phyloP scores from a whole-genome alignment of 1,139 yeast genomes.

The Taphrina sp. region DNA sequence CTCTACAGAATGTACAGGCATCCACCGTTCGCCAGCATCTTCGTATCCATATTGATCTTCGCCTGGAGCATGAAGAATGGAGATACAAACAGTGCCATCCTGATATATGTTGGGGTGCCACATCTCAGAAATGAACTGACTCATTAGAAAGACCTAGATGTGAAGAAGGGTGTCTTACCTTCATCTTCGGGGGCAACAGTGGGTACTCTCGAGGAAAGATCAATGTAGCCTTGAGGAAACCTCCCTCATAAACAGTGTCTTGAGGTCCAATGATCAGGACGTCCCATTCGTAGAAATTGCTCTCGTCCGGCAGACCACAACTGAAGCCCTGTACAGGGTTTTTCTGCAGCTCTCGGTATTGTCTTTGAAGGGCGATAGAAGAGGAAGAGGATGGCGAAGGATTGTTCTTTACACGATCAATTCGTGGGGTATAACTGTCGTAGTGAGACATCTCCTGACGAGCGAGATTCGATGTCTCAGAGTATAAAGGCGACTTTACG shows the following conservation, averaged over 20 bases:
- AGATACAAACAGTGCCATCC: slow-evolving; percentile 40
- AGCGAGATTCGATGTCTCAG: no score
- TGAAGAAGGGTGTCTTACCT: slow-evolving; percentile 20
- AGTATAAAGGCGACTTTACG: no score
- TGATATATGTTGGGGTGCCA: slow-evolving; percentile 41
- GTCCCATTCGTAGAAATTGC: slow-evolving; percentile 40
- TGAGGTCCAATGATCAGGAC: slow-evolving; percentile 40
- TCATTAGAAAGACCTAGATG: no score
- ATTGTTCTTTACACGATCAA: slow-evolving; percentile 23
- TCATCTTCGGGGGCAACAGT: slow-evolving; percentile 40
- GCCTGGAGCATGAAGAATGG: slow-evolving; percentile 41
- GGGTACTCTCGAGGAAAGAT: slow-evolving; percentile 40
- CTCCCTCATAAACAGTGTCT: slow-evolving; percentile 41
- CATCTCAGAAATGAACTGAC: slow-evolving; percentile 40
- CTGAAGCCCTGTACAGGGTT: slow-evolving; percentile 39
- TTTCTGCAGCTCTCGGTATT: slow-evolving; percentile 33
- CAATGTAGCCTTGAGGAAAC: slow-evolving; percentile 39
- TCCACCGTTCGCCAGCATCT: slow-evolving; percentile 41
- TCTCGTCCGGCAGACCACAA: slow-evolving; percentile 39
- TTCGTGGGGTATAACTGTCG: slow-evolving; percentile 8
- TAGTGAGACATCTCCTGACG: slow-evolving; percentile 3
- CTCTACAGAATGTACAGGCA: slow-evolving; percentile 40
- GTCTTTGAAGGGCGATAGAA: slow-evolving; percentile 19
- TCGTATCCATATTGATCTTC: slow-evolving; percentile 41
- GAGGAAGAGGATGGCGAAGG: slow-evolving; percentile 25